Evolutionary conservation across 495 filamentous ascomycete species (phyloP), one percentile per base, ranked within the genome.

Genomic region (Lentithecium fluviatile): DNA sequence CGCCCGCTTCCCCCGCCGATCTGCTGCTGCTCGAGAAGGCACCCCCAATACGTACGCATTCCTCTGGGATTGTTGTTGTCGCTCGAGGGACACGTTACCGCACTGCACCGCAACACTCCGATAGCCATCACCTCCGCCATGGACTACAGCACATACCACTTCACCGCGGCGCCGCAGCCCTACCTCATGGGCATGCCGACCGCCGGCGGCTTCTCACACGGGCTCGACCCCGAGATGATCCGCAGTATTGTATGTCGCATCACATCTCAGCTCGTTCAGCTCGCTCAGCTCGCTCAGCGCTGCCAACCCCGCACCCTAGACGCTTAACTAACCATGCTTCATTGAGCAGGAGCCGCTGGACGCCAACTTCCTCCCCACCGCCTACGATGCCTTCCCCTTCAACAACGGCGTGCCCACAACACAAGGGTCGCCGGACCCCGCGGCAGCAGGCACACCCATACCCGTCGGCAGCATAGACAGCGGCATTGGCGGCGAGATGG

Each of bases 131-230:
- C 20, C 21, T n/a, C 24, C 17, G 34, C 24, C 36, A 68, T 68
- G 65, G 65, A 68, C 49, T 68, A 60, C 65, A 21, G 60, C 29
- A 64, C 58, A 48, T 68, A 76, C 74, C 15, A 43, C 40, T 76
- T 73, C 64, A n/a, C n/a, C n/a, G 62, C 75, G 46, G 75, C 77
- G 62, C 71, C 74, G 56, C 80, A 82, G 72, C 74, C 76, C 56
- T 83, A 82, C 72, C 83, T 82, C 69, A 77, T 82, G 60, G 76
- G 77, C 62, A 79, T 81, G 53, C 74, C 78, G 56, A 78, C 78
- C 20, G 82, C 78, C 23, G 82, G 79, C 42, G 80, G 79, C 32
- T 80, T 80, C 68, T 75, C 79, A 45, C 78, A 78, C 66, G 79
- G 74, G 48, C 78, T 79, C 38, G 81, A 83, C 55, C 49, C 56